phyloP scores from a whole-genome alignment of 2,329 filamentous ascomycete genomes.

The Chrysoporthe austroafricana region DNA sequence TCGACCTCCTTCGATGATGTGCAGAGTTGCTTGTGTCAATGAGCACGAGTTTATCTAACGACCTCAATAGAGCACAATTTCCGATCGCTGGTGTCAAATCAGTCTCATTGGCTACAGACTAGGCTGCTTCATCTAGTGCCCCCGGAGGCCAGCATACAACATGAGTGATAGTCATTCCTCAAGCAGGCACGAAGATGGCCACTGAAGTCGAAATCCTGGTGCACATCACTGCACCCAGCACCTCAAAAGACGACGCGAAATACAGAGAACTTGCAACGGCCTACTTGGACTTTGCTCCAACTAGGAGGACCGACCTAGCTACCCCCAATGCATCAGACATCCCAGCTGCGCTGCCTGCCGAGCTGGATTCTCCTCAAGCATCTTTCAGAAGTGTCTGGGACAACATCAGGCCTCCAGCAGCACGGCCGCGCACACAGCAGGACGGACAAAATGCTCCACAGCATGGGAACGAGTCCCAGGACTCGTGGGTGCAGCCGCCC shows the following conservation, averaged over 20 bases:
- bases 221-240: slow-evolving; percentile 58
- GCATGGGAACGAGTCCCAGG: slow-evolving; percentile 32
- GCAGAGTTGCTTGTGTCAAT: neutral
- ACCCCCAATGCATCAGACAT: slow-evolving; percentile 7
- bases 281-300: slow-evolving; percentile 53
- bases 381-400: slow-evolving; percentile 39
- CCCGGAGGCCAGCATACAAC: neutral
- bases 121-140: neutral
- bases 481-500: slow-evolving; percentile 48
- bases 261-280: slow-evolving; percentile 56
- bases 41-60: too few species aligned
- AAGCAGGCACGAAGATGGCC: slow-evolving; percentile 26
- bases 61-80: neutral
- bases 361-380: slow-evolving; percentile 33
- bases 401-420: slow-evolving; percentile 35
- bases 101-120: neutral
- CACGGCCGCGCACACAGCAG: neutral
- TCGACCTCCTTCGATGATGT: neutral
- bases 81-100: neutral
- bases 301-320: slow-evolving; percentile 25
- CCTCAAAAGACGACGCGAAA: slow-evolving; percentile 48
- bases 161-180: neutral
- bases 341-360: neutral
- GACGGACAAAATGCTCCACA: neutral
- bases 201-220: slow-evolving; percentile 58